Evolutionary conservation across 2,329 filamentous ascomycete species (phyloP), one percentile per base, ranked within the genome.

Genomic region (Coleophoma eucalyptorum): DNA sequence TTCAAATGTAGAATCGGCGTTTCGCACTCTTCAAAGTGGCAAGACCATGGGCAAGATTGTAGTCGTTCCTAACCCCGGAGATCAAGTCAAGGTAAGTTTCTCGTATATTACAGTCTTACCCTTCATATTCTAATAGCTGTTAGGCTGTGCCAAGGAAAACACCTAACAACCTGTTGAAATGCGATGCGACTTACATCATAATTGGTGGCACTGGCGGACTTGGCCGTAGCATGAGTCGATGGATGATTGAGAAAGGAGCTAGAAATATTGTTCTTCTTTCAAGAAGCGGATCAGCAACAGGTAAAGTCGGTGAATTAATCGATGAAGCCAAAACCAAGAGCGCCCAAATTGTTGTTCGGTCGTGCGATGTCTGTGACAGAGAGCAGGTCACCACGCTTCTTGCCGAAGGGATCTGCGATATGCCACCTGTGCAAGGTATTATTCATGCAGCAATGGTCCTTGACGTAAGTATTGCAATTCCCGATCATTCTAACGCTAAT

Each of bases 371-470:
- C 2, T 69, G 73, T 1, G 62, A 76, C 44, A 65, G 60, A 50
- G 57, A 55, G 1, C 64, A 68, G 2, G 67, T 78, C 1, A 65
- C 72, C 8, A 60, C 65, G 2, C 62, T 74, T 1, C 52, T 76
- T 38, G 58, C 59, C 33, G 58, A 62, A n/a, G 67, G 66, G 11
- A 51, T 70, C 5, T 54, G 64, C 43, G 65, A 62, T 26, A 58
- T 72, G 51, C 72, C 72, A 43, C 67, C 70, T 1, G 63, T 78
- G 20, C 67, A 67, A 37, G 76, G 75, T 46, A 64, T 76, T 11
- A 65, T 78, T 15, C 74, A 77, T 50, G 72, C 71, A 15, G 70
- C 74, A 8, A 78, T 78, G 74, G 73, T 76, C 1, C 68, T 77
- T 45, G 63, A 65, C 19, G 73, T 75, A 70, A 68, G 72, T 48